Base-by-base conservation (phyloP, 2,329 filamentous ascomycete genomes). In the Teratosphaeria gauchensis region DNA sequence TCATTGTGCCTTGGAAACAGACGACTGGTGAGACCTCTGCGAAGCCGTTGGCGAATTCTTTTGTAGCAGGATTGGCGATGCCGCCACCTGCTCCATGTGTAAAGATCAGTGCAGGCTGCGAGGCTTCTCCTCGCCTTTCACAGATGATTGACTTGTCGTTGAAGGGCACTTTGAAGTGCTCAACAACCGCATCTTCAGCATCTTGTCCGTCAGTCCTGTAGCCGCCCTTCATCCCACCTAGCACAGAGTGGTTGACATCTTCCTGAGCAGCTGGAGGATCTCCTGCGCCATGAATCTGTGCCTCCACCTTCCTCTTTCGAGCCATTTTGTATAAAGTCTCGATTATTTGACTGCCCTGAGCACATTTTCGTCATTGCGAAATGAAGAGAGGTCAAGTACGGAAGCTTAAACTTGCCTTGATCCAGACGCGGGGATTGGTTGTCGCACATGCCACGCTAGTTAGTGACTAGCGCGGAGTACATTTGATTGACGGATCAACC, bases 51-150 rank as follows among this genome's bases (percentile, higher is more conserved):
- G 70, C 72, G 65, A 78, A 78, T 53, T 74, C 69, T 6, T 67
- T 60, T 8, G 73, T 71, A 1, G 75, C 76, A 7, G 74, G 69
- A 31, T 69, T 68, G 33, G 68, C 65, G 52, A 77, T 69, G 1
- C 71, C 74, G 54, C 76, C 76, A 30, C 75, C 75, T 54, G 76
- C 76, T 57, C 76, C 76, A 60, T 78, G 76, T 35, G 76, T 78
- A 66, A 76, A 78, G 31, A 78, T 69, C 1, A 77, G 64, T 9
- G 55, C 28, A 12, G 53, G 60, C 11, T 28, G 19, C 42, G 32
- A 11, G 59, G 33, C 35, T 58, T 51, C 32, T 30, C 54, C 54
- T 9, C 62, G 60, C 2, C 51, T 54, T 52, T 65, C 60, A 56
- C 62, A 67, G 24, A 42, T 51, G 54, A 66, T 64, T 3, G 51